These are phyloP conservation scores for Claviceps sp. DNA, from an alignment of 2,329 filamentous ascomycete species.

Conservation along the genomic window DNA sequence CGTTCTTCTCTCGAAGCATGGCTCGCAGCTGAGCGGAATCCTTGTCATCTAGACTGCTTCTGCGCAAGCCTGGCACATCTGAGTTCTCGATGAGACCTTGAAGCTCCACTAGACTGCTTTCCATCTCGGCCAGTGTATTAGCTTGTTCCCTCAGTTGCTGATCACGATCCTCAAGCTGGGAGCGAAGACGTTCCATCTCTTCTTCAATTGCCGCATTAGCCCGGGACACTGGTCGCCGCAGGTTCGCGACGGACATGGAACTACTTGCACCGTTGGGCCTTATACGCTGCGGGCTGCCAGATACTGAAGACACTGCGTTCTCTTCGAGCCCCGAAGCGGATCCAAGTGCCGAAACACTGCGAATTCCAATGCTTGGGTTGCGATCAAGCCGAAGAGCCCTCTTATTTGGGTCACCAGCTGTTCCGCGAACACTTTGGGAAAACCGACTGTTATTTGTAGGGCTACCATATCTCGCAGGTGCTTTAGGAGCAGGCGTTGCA, in stretches of 20 bases:
- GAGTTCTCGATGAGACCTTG: constrained; percentile 51
- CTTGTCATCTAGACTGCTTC: constrained; percentile 47
- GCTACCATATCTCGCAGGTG: constrained; percentile 22
- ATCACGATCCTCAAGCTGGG: constrained; percentile 71
- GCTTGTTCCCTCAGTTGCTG: constrained; percentile 82
- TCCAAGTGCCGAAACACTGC: constrained; percentile 48
- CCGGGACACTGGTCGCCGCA: constrained; percentile 40
- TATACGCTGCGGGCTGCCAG: constrained; percentile 36
- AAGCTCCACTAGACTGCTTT: constrained; percentile 71
- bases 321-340: constrained; percentile 40
- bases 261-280: constrained; percentile 41
- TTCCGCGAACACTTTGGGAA: constrained; percentile 49
- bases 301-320: constrained; percentile 30
- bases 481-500: constrained; percentile 25
- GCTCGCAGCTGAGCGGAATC: constrained; percentile 66
- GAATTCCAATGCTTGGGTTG: constrained; percentile 38
- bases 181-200: constrained; percentile 59
- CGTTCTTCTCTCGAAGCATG: constrained; percentile 87
- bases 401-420: constrained; percentile 49
- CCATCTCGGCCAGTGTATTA: constrained; percentile 74
- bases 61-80: constrained; percentile 27
- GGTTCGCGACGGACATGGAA: constrained; percentile 40
- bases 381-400: constrained; percentile 31
- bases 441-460: constrained; percentile 38
- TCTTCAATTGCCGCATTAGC: constrained; percentile 47